A percentile compares a stretch with the other conserved stretches of the same genome.
Evolutionary conservation across 2,329 filamentous ascomycete genomes (phyloP).

Genomic region (Epichloe sp.): DNA sequence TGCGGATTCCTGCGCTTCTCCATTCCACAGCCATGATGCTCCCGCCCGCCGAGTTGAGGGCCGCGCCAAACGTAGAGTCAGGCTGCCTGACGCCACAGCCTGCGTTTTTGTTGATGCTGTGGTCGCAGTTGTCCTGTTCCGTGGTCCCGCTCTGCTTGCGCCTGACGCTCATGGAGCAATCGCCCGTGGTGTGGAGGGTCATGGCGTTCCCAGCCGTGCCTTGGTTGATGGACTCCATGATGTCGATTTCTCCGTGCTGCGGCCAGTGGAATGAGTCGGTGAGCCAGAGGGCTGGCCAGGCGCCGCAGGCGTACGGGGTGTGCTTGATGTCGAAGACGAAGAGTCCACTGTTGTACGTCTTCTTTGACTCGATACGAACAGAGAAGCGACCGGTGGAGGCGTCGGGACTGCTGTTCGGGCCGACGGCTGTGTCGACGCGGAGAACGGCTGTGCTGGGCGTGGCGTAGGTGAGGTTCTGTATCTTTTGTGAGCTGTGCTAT

Average conservation of each 20-base stretch:
- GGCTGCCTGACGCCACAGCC: conserved; percentile 41
- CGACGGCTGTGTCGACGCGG: conserved; percentile 46
- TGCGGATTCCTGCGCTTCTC: conserved; percentile 45
- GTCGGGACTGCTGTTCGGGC: conserved; percentile 30
- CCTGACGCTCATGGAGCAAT: conserved; percentile 39
- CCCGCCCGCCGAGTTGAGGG: conserved; percentile 40
- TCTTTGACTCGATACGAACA: conserved; percentile 48
- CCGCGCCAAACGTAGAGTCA: conserved; percentile 32
- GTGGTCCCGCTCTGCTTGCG: conserved; percentile 38
- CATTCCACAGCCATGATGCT: conserved; percentile 50
- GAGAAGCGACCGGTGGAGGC: conserved; percentile 48
- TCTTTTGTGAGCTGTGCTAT: background rate
- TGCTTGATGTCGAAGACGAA: conserved; percentile 56
- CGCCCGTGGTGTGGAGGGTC: conserved; percentile 42
- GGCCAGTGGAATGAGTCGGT: conserved; percentile 50
- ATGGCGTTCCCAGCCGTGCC: conserved; percentile 42
- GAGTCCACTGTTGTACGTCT: conserved; percentile 46
- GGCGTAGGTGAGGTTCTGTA: conserved; percentile 50
- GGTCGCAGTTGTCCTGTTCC: conserved; percentile 34
- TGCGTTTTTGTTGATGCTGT: conserved; percentile 35
- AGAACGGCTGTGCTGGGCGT: conserved; percentile 39
- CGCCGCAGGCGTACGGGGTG: conserved; percentile 49
- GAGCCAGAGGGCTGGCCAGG: conserved; percentile 56
- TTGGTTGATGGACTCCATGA: conserved; percentile 46
- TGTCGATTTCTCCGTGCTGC: conserved; percentile 48